Base-by-base conservation (phyloP, 2,329 filamentous ascomycete species). In the Aspergillus fumigatiaffinis region DNA sequence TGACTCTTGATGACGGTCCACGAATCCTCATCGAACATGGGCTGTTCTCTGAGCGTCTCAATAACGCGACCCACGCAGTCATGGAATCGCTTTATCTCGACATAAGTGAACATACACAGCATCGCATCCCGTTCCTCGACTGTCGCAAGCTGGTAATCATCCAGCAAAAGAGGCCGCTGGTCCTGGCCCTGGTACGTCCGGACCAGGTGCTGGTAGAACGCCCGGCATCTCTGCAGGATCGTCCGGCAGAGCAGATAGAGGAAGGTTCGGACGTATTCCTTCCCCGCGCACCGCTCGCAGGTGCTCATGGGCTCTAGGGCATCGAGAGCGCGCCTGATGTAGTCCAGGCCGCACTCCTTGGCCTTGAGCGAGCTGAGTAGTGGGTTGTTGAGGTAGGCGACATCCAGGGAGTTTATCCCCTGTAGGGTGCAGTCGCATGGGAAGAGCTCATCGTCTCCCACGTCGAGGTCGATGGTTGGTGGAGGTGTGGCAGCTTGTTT, bases 291-390 rank as follows among this genome's bases (percentile, higher is more conserved):
- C 23, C 12, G 28, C 14, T 32, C 26, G 54, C 59, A 60, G 38
- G 32, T 17, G 51, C 59, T 60, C 21, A 59, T 46, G 2, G 26
- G 26, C 42, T 60, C 59, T 5, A 60, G n/a, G 2, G 50, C 26
- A 29, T 50, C 28, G 14, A 59, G 25, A 9, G 48, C 25, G 7
- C 20, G 14, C 8, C 38, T 20, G 20, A 59, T 46, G n/a, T 53
- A 51, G 8, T 41, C 20, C 7, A 58, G n/a, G 12, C 47, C 50
- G 35, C 32, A 46, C 28, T 52, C 55, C 38, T 57, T 54, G 38
- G 29, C 54, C 26, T 46, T 26, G 10, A 57, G 38, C 35, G 38
- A 53, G 21, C 20, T 20, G 38, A 51, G 50, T 17, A 20, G n/a
- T n/a, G 51, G 38, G 2, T 26, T 44, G 21, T 17, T 29, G 26